Base-by-base conservation (phyloP, 768 basidiomycete genomes). In the Pleurotus salmoneostramineus region DNA sequence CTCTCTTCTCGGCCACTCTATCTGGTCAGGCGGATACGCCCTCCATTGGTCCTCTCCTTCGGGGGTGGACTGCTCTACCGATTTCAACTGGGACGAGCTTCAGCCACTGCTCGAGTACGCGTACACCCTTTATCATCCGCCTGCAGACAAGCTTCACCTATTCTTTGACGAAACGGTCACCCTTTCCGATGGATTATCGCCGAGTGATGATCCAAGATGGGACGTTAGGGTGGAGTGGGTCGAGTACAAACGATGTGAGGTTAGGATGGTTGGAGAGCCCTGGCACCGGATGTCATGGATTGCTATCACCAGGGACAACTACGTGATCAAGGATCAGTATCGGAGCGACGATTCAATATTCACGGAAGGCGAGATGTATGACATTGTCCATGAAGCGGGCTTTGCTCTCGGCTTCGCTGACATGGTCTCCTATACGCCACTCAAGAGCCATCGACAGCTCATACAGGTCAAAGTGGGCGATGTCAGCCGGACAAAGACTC, bases 61-160 rank as follows among this genome's bases (percentile, higher is more conserved):
- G 4, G 47, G 59, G 11, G 35, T 56, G 31, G 55, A 15, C 17
- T 90, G 15, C 10, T 57, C 56, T 0, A 27, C 4, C 0, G 17
- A 14, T 2, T 57, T 34, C 27, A 14, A 17, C 11, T 57, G 56
- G 56, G 17, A 15, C 17, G 27, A 57, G 3, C 11, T 57, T 6
- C 7, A 35, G 10, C 46, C 46, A 3, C 11, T 57, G 4, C 5
- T 49, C 36, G 17, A 7, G 15, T 57, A 57, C 37, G 15, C 50
- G 37, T 57, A 21, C 34, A 48, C 56, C 15, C 46, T 57, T 6
- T 57, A 57, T 21, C 17, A 6, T n/a, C 56, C 56, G 4, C 32
- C 15, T 1, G 2, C 34, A 10, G 47, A 35, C 47, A n/a, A 49
- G 27, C 27, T 14, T 5, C 37, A 40, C 3, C 3, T 27, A 27